Conservation (phyloP, 306 rosid species). For the Sicyos edulis region DNA sequence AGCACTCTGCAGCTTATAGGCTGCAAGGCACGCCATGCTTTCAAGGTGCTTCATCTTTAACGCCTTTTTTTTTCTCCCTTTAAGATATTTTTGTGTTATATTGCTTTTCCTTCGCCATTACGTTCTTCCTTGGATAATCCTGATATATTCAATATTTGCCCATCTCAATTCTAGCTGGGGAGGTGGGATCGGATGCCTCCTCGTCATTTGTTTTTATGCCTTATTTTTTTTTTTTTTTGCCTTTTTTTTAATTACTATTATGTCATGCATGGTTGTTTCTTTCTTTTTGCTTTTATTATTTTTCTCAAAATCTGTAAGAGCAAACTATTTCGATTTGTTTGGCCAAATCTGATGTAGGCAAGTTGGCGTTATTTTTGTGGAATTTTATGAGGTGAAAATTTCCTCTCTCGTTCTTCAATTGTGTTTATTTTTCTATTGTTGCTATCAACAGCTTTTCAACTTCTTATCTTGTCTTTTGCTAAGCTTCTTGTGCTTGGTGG, state of each 20-base stretch:
- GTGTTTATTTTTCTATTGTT: neutral
- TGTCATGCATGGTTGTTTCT: neutral
- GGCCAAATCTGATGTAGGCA: neutral
- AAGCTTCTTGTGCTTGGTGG: neutral
- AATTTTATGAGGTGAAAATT: neutral
- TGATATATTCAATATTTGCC: neutral
- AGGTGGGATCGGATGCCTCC: neutral
- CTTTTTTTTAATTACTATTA: neutral
- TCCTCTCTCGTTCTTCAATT: conserved; percentile 5
- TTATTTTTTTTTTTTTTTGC: neutral
- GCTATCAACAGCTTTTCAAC: neutral
- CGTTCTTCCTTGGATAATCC: neutral
- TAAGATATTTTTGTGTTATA: neutral
- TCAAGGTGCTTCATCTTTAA: conserved; percentile 49
- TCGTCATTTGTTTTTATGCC: neutral
- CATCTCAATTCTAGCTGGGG: neutral
- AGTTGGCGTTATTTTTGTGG: neutral
- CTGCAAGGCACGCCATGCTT: conserved; percentile 90
- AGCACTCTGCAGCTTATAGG: conserved; percentile 94
- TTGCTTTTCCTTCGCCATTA: neutral
- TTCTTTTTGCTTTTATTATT: neutral
- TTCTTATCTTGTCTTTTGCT: conserved; percentile 2
- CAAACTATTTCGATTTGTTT: neutral
- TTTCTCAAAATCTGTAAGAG: neutral
- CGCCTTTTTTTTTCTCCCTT: conserved; percentile 2